phyloP scores from a whole-genome alignment of 2,329 filamentous ascomycete genomes.

The Exserohilum turcica region DNA sequence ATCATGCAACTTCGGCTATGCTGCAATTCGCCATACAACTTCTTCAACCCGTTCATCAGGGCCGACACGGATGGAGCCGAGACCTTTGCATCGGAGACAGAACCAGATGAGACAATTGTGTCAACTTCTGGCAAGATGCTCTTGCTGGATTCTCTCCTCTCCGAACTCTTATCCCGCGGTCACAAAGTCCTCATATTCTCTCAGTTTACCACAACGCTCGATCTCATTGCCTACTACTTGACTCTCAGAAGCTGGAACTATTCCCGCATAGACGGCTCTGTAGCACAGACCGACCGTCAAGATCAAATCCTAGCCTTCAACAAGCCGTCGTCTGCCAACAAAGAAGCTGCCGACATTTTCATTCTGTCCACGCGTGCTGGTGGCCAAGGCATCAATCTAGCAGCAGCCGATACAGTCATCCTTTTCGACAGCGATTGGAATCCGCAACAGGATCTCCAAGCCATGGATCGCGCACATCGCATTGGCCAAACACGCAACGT shows the following conservation, averaged over 20 bases:
- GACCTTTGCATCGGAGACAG: slow-evolving; percentile 53
- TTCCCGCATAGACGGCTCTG: slow-evolving; percentile 89
- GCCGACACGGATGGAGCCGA: slow-evolving; percentile 57
- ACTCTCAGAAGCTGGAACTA: slow-evolving; percentile 77
- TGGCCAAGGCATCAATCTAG: slow-evolving; percentile 93
- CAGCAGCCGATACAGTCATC: slow-evolving; percentile 88
- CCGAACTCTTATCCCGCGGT: slow-evolving; percentile 70
- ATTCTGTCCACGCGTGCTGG: slow-evolving; percentile 88
- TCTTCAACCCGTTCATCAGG: slow-evolving; percentile 81
- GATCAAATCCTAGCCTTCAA: slow-evolving; percentile 58
- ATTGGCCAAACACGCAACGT: slow-evolving; percentile 94
- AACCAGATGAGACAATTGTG: slow-evolving; percentile 77
- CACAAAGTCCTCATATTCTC: slow-evolving; percentile 97
- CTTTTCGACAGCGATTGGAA: slow-evolving; percentile 94
- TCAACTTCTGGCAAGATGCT: slow-evolving; percentile 95
- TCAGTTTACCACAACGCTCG: slow-evolving; percentile 92
- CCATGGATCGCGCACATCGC: slow-evolving; percentile 91
- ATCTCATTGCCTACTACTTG: slow-evolving; percentile 88
- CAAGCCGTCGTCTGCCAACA: slow-evolving; percentile 33
- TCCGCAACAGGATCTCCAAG: slow-evolving; percentile 94
- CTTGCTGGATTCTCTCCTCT: slow-evolving; percentile 83
- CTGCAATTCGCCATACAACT: slow-evolving; percentile 94
- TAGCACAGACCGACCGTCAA: slow-evolving; percentile 68
- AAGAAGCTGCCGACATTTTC: slow-evolving; percentile 68
- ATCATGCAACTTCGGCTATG: slow-evolving; percentile 89